Evolutionary conservation across 2,329 filamentous ascomycete genomes (phyloP).

Genomic region (Penicillium fuscoglaucum): DNA sequence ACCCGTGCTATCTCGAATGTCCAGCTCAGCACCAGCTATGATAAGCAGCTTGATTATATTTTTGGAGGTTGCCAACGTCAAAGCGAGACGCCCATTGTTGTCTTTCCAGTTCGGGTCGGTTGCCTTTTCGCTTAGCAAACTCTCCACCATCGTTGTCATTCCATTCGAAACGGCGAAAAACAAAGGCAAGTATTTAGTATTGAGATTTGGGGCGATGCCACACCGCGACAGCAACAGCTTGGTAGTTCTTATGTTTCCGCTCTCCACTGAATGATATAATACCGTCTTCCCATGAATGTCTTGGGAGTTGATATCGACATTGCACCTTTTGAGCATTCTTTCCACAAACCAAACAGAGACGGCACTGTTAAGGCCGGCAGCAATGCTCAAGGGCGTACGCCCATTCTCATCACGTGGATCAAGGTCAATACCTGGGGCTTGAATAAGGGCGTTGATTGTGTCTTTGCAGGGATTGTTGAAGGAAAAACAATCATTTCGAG

Average conservation of each 20-base stretch:
- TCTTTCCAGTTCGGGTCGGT: not conserved
- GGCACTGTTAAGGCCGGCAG: not conserved
- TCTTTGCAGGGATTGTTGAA: not conserved
- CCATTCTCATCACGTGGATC: not conserved
- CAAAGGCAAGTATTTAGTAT: not conserved
- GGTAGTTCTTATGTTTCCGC: not conserved
- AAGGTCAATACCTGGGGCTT: not conserved
- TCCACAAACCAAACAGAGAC: not conserved
- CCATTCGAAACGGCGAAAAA: not conserved
- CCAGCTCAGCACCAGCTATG: not conserved
- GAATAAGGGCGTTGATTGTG: not conserved
- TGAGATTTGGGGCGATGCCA: not conserved
- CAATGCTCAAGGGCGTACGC: not conserved
- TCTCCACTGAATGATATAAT: not conserved
- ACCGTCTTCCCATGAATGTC: not conserved
- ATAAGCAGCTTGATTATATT: not conserved
- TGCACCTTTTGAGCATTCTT: not conserved
- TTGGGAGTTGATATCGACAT: not conserved
- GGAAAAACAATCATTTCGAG: rapidly evolving
- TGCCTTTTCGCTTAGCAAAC: not conserved
- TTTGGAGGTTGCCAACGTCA: not conserved
- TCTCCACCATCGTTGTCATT: not conserved
- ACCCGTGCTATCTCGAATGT: not conserved
- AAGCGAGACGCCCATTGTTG: not conserved
- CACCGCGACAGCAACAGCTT: not conserved